Percentiles rank a stretch among this genome's conserved stretches.
Conservation (phyloP, 352 stramenopile species). For the Globisporangium cederbergense region DNA sequence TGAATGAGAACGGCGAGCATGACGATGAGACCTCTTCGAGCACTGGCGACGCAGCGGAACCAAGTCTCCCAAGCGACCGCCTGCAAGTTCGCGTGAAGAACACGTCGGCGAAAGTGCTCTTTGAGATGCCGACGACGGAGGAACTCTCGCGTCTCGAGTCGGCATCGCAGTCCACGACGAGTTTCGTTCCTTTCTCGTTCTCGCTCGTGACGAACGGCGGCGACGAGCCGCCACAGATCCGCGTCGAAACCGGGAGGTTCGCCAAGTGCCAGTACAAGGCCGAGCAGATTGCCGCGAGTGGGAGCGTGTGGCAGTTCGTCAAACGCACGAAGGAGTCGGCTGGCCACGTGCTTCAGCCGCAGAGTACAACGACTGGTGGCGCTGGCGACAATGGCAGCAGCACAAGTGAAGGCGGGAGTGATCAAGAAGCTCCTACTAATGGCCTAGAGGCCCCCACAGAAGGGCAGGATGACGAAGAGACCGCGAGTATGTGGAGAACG, state of each 20-base stretch:
- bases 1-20: conserved; percentile 4
- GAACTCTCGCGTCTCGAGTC: conserved; percentile 32
- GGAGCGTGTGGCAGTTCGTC: conserved; percentile 49
- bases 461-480: not conserved
- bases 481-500: conserved; percentile 37
- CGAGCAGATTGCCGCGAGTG: conserved; percentile 46
- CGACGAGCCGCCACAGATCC: conserved; percentile 36
- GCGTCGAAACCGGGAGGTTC: conserved; percentile 59
- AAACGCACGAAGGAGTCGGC: conserved; percentile 27
- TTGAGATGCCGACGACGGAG: conserved; percentile 44
- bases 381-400: not conserved
- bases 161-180: conserved; percentile 19
- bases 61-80: conserved; percentile 32
- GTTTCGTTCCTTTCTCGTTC: conserved; percentile 51
- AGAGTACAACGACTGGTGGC: not conserved
- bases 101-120: conserved; percentile 49
- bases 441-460: not conserved
- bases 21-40: conserved; percentile 5
- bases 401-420: not conserved
- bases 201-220: conserved; percentile 40
- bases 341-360: conserved; percentile 11
- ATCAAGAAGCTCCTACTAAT: not conserved
- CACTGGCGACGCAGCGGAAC: not conserved
- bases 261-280: conserved; percentile 70
- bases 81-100: conserved; percentile 63